A percentile compares a stretch with the other conserved stretches of the same genome.
Conservation (phyloP, 1,139 yeast genomes). For the Taiozyma sp. region DNA sequence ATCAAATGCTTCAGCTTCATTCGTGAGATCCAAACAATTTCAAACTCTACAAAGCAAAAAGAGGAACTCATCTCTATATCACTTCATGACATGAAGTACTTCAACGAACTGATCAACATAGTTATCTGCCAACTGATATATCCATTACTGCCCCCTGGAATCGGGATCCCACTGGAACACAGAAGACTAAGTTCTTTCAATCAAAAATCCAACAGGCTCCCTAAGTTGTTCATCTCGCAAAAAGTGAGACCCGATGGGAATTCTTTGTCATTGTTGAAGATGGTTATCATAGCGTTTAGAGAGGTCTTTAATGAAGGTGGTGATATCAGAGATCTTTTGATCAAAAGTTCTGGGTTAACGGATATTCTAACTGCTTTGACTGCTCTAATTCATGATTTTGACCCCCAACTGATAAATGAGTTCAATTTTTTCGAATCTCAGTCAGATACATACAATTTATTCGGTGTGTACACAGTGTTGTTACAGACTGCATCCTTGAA, state of each 20-base stretch:
- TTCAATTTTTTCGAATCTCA: slow-evolving; percentile 30
- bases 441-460: slow-evolving; percentile 58
- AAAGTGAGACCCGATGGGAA: slow-evolving; percentile 10
- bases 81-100: slow-evolving; percentile 72
- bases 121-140: slow-evolving; percentile 69
- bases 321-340: slow-evolving; percentile 50
- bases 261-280: background rate
- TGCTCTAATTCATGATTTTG: slow-evolving; percentile 32
- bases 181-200: slow-evolving; percentile 47
- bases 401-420: slow-evolving; percentile 2
- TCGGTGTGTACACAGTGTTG: slow-evolving; percentile 48
- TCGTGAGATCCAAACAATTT: slow-evolving; percentile 11
- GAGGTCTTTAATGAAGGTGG: slow-evolving; percentile 24
- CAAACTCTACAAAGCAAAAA: slow-evolving; percentile 4
- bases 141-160: slow-evolving; percentile 48
- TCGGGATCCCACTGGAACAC: slow-evolving; percentile 63
- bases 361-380: slow-evolving; percentile 57
- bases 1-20: slow-evolving; percentile 7
- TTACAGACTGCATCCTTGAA: slow-evolving; percentile 36
- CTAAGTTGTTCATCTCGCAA: slow-evolving; percentile 16
- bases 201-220: slow-evolving; percentile 22
- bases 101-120: slow-evolving; percentile 57
- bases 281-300: slow-evolving; percentile 7
- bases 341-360: slow-evolving; percentile 67
- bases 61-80: slow-evolving; percentile 56